Base-by-base conservation (phyloP, 2,329 filamentous ascomycete species). In the Rosellinia necatrix region DNA sequence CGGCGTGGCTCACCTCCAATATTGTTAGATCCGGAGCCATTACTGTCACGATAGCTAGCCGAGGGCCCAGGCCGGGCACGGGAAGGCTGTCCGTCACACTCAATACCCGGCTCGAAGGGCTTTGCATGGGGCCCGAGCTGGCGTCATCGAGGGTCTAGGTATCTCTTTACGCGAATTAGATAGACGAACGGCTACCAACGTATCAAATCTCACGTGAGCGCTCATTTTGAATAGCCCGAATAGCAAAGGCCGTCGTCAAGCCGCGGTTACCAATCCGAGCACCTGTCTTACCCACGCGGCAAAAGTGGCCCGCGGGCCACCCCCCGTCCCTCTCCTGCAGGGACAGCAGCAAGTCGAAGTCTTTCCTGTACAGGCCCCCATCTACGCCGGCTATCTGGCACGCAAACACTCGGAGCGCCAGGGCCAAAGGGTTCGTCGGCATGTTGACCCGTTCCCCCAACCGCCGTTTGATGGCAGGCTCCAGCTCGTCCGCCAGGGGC, bases 291-390 rank as follows among this genome's bases (percentile, higher is more conserved):
- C 64, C 64, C 12, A 57, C 35, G 27, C 61, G 56, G 34, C 62
- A 64, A 30, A 67, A 62, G 38, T 66, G 63, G 2, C 64, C 63
- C 2, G 59, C 59, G 2, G 62, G 60, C 62, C 60, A 65, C 1
- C 65, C 60, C 0, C 66, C 65, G 38, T 66, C 65, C 34, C 43
- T 49, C 15, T 59, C 41, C 35, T 67, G 64, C 38, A 65, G 25
- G 19, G 51, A 54, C 35, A 57, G 25, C 4, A 66, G 43, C 4
- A 58, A 12, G 30, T 32, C 4, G 10, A 32, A 32, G 10, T 12
- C 60, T 47, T 13, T 56, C 48, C 13, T 24, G 21, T 25, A 64
- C 38, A 24, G 42, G 9, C 3, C 9, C 12, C 10, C 7, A 2
- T 42, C 15, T 4, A 50, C 12, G 19, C 25, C 37, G 15, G 19